Conservation (phyloP, 2,329 filamentous ascomycete genomes). For the Verticillium tricorpus region DNA sequence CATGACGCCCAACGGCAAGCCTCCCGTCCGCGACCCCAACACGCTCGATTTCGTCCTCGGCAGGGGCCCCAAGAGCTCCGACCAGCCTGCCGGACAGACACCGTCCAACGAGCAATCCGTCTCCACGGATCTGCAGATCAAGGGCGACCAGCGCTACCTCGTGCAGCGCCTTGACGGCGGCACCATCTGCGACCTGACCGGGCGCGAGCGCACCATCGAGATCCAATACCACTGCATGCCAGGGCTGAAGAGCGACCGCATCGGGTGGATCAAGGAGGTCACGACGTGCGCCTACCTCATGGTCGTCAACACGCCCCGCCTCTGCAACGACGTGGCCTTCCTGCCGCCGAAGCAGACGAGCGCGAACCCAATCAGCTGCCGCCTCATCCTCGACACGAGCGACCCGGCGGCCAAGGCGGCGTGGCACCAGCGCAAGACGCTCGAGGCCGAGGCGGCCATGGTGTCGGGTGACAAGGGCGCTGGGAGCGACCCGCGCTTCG, state of each 20-base stretch:
- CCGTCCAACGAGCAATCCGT: constrained; percentile 18
- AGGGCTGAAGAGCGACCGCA: constrained; percentile 66
- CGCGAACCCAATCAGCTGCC: constrained; percentile 73
- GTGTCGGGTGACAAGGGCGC: constrained; percentile 8
- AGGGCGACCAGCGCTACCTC: constrained; percentile 80
- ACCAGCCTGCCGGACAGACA: constrained; percentile 8
- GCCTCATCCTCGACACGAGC: constrained; percentile 58
- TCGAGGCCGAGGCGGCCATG: constrained; percentile 33
- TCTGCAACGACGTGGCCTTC: constrained; percentile 86
- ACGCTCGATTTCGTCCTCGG: constrained; percentile 77
- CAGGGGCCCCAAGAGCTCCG: constrained; percentile 34
- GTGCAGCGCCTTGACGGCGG: constrained; percentile 77
- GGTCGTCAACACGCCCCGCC: constrained; percentile 83
- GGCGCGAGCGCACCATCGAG: constrained; percentile 76
- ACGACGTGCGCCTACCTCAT: constrained; percentile 90
- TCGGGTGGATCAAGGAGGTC: constrained; percentile 90
- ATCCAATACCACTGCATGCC: constrained; percentile 79
- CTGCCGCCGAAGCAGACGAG: constrained; percentile 72
- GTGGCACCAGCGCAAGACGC: constrained; percentile 28
- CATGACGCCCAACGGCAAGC: constrained; percentile 59
- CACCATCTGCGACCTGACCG: constrained; percentile 82
- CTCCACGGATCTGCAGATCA: constrained; percentile 67
- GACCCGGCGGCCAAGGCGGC: constrained; percentile 29
- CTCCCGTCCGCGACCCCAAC: constrained; percentile 71
- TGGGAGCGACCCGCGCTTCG: constrained; percentile 1